Percentiles rank a stretch among this genome's conserved stretches.
These are phyloP conservation scores for Sarcodon sp. DNA, from an alignment of 768 basidiomycete genomes.

Conservation along the genomic window DNA sequence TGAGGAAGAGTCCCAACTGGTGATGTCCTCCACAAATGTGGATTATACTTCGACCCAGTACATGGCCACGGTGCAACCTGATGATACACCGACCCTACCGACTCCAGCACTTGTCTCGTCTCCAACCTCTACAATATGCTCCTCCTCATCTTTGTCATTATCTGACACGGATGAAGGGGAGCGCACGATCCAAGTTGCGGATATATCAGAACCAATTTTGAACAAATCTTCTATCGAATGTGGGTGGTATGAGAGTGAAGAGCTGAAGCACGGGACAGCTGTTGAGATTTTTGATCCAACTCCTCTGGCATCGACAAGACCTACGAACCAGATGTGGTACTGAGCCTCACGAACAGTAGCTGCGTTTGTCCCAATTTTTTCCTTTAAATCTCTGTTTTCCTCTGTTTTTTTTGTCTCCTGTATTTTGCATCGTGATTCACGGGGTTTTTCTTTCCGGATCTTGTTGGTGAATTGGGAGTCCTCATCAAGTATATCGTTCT, in stretches of 20 bases:
- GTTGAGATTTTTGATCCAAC: too few species aligned
- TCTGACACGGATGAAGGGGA: background rate
- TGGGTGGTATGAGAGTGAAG: too few species aligned
- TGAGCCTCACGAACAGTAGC: too few species aligned
- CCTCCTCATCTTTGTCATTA: background rate
- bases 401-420: background rate
- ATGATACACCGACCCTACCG: slow-evolving; percentile 4
- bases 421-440: background rate
- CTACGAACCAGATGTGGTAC: too few species aligned
- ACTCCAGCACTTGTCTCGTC: slow-evolving; percentile 5
- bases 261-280: too few species aligned
- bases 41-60: too few species aligned
- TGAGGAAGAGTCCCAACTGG: background rate
- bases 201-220: background rate
- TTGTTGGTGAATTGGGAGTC: background rate
- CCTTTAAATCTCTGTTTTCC: background rate
- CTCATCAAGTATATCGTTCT: background rate
- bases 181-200: background rate
- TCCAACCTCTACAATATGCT: background rate
- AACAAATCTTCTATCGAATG: background rate
- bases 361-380: background rate
- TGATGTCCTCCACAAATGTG: background rate
- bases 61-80: background rate
- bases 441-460: background rate
- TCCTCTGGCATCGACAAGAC: too few species aligned